Conservation (phyloP, 176 grass and related monocot genomes). For the Phyllostachys edulis region DNA sequence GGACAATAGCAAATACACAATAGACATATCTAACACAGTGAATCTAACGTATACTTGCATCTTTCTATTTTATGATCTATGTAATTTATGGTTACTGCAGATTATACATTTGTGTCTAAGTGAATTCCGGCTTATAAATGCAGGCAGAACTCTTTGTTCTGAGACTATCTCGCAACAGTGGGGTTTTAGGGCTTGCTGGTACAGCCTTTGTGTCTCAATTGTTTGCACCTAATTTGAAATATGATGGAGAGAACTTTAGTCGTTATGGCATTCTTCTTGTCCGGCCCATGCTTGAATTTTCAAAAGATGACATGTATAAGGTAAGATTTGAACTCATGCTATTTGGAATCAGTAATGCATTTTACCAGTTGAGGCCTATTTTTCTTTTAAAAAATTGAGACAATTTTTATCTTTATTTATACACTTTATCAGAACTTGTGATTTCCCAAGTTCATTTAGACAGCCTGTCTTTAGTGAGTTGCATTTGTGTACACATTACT, state of each 20-base stretch:
- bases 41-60: constrained; percentile 9
- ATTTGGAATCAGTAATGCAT: constrained; percentile 1
- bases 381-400: neutral
- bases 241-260: constrained; percentile 44
- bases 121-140: constrained; percentile 26
- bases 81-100: neutral
- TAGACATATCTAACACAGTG: neutral
- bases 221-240: constrained; percentile 59
- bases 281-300: constrained; percentile 93
- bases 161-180: constrained; percentile 89
- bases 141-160: constrained; percentile 94
- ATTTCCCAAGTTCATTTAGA: neutral
- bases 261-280: constrained; percentile 66
- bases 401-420: neutral
- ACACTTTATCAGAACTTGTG: constrained; percentile 9
- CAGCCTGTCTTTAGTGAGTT: neutral
- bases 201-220: constrained; percentile 86
- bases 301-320: constrained; percentile 93
- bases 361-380: neutral
- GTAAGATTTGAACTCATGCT: constrained; percentile 40
- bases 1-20: too few species aligned
- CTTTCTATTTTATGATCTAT: constrained; percentile 10
- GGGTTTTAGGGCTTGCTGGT: constrained; percentile 94
- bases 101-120: constrained; percentile 21
- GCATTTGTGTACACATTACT: neutral